phyloP scores from a whole-genome alignment of 2,329 filamentous ascomycete species.

The Colletotrichum orchidophilum region DNA sequence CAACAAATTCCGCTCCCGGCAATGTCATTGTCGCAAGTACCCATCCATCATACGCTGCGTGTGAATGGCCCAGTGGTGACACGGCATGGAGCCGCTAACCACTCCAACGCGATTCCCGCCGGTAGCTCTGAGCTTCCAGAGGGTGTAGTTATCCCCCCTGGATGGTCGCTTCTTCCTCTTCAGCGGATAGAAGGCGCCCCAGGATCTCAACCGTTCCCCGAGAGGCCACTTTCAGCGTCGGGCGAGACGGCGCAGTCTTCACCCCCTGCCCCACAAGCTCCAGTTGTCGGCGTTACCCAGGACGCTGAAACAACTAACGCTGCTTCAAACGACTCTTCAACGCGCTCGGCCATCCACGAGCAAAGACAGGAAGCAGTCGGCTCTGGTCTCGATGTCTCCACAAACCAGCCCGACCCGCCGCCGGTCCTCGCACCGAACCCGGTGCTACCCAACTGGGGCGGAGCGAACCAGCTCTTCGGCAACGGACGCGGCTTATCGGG shows the following conservation, averaged over 20 bases:
- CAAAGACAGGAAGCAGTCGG: slow-evolving; percentile 4
- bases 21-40: slow-evolving; percentile 26
- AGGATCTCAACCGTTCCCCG: slow-evolving; percentile 32
- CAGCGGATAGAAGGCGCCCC: slow-evolving; percentile 59
- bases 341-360: slow-evolving; percentile 5
- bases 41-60: slow-evolving; percentile 39
- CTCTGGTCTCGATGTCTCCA: slow-evolving; percentile 2
- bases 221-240: slow-evolving; percentile 36
- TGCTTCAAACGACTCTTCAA: not conserved
- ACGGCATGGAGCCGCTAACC: slow-evolving; percentile 57
- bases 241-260: not conserved
- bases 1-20: slow-evolving; percentile 32
- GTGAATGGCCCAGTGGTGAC: slow-evolving; percentile 53
- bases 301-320: not conserved
- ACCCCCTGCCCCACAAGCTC: not conserved
- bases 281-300: not conserved
- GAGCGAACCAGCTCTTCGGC: slow-evolving; percentile 58
- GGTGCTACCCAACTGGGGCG: slow-evolving; percentile 60
- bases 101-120: slow-evolving; percentile 63
- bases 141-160: slow-evolving; percentile 70
- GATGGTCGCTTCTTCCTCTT: slow-evolving; percentile 72
- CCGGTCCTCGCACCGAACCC: slow-evolving; percentile 59
- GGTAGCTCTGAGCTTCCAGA: slow-evolving; percentile 70
- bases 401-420: slow-evolving; percentile 37
- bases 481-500: slow-evolving; percentile 36